Evolutionary conservation across 805 yeast genomes (phyloP), one percentile per base, ranked within the genome.

Genomic region (Ogataea angusta): DNA sequence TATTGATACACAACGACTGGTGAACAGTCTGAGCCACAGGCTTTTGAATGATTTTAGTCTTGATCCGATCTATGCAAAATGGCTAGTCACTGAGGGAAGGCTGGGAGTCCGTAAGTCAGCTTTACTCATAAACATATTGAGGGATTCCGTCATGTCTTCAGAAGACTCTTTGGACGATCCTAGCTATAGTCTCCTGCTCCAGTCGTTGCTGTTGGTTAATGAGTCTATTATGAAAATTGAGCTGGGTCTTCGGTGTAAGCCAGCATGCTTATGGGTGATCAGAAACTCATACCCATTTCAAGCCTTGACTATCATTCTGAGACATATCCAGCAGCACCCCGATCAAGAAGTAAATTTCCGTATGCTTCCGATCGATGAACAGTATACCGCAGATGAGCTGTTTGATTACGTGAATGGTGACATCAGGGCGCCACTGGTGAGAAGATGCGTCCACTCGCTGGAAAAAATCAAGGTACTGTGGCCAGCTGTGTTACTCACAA

Each of bases 261-360:
- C 30, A 7, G 28, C 39, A 10, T 32, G 47, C 2, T 22, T 54
- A 23, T 54, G 58, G 58, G 45, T 47, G 32, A 45, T 48, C 18
- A 35, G 58, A 14, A 51, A 42, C 30, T 42, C 56, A 12, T 49
- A 53, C 14, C 57, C 58, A 6, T 53, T 54, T 30, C 57, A 54
- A 17, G 56, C 57, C 6, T 43, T 54, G 48, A 51, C 40, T 12
- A 45, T 54, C n/a, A 46, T 53, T 1, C 31, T 54, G 10, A 42
- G 48, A 10, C 57, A 54, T 34, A 19, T 53, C 5, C 44, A 43
- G 14, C 41, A 38, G 21, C 41, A 30, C 16, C 56, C 57, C 2
- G 15, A 34, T 6, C 15, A 25, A 7, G 13, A 6, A 1, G 17
- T 53, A 3, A 53, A 48, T 30, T 46, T 52, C 24, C 30, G 43